These are phyloP conservation scores for Actinomortierella ambigua DNA, from an alignment of 371 early-diverging fungal genomes.

Conservation along the genomic window DNA sequence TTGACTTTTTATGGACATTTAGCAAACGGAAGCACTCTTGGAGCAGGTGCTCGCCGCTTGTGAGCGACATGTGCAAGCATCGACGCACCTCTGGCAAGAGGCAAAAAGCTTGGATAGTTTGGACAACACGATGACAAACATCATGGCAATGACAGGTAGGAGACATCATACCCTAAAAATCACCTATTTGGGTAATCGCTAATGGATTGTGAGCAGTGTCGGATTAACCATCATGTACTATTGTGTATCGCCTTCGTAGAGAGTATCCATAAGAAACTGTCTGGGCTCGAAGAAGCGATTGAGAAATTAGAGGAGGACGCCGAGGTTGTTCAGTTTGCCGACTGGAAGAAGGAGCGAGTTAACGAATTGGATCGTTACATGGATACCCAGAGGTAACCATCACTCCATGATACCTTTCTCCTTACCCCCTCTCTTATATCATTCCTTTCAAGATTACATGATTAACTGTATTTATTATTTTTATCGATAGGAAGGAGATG, in stretches of 20 bases:
- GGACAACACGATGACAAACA: conserved; percentile 22
- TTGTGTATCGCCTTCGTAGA: no score
- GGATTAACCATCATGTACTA: no score
- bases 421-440: neutral
- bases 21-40: conserved; percentile 42
- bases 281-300: conserved; percentile 23
- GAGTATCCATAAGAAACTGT: conserved; percentile 31
- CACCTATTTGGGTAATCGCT: no score
- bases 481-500: conserved; percentile 22
- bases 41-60: conserved; percentile 28
- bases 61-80: conserved; percentile 17
- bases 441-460: neutral
- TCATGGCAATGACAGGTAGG: conserved; percentile 27
- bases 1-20: neutral
- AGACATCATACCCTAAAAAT: neutral
- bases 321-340: conserved; percentile 19
- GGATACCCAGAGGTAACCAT: conserved; percentile 25
- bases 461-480: neutral
- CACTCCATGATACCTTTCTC: no score
- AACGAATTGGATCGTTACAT: conserved; percentile 33
- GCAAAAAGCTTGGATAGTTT: conserved; percentile 17
- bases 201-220: no score
- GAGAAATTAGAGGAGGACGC: conserved; percentile 24
- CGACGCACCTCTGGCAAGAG: conserved; percentile 16
- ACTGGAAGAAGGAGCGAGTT: conserved; percentile 33